phyloP scores from a whole-genome alignment of 1,139 yeast species.

The Kodamaea fungicola region DNA sequence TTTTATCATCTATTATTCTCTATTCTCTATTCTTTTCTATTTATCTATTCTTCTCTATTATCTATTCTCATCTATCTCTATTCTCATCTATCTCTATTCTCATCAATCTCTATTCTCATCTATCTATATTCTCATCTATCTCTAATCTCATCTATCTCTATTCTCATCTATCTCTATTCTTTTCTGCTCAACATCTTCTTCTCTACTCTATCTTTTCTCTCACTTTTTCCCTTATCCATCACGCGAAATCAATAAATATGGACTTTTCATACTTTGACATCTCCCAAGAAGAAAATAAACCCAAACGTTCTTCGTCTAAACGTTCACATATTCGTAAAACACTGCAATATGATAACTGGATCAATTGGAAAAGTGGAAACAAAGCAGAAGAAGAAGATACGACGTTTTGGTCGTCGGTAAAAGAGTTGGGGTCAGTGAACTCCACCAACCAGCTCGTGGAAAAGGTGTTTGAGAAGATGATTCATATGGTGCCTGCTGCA shows the following conservation, averaged over 20 bases:
- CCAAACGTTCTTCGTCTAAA: background rate
- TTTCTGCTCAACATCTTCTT: too few species aligned
- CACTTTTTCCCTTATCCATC: too few species aligned
- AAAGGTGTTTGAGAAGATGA: constrained; percentile 63
- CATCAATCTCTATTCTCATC: background rate
- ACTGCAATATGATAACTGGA: background rate
- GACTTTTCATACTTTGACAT: too few species aligned
- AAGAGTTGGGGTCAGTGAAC: background rate
- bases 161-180: background rate
- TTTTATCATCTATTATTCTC: too few species aligned
- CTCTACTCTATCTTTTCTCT: too few species aligned
- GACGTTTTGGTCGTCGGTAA: background rate
- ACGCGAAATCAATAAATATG: too few species aligned
- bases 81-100: too few species aligned
- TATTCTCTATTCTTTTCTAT: background rate
- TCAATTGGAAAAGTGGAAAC: too few species aligned
- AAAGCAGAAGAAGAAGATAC: background rate
- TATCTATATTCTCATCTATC: background rate
- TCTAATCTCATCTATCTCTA: background rate
- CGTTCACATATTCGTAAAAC: background rate
- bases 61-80: too few species aligned
- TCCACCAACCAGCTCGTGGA: constrained; percentile 44
- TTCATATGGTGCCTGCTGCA: constrained; percentile 65
- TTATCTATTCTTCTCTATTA: background rate
- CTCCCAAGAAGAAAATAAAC: too few species aligned